Evolutionary conservation across 2,329 filamentous ascomycete genomes (phyloP).

Genomic region (Aureobasidium mangrovei): DNA sequence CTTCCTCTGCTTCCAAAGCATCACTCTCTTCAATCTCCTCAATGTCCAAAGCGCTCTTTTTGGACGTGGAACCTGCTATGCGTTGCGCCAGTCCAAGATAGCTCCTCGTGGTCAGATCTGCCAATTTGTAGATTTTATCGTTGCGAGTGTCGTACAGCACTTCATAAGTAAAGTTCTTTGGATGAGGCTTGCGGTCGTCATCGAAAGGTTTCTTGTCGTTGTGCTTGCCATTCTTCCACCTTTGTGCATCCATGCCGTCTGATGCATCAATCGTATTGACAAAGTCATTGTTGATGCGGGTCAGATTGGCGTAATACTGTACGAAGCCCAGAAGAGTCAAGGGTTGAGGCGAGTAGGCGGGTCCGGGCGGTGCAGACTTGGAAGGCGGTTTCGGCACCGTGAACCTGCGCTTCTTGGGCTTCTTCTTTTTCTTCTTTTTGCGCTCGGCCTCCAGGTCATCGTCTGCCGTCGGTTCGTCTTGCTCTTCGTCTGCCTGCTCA

Average conservation of each 20-base stretch:
- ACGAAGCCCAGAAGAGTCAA: conserved; percentile 72
- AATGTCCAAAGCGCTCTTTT: conserved; percentile 19
- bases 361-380: conserved; percentile 65
- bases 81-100: conserved; percentile 70
- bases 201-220: conserved; percentile 47
- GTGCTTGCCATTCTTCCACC: conserved; percentile 58
- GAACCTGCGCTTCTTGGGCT: conserved; percentile 48
- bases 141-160: conserved; percentile 79
- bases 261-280: conserved; percentile 20
- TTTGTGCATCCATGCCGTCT: conserved; percentile 23
- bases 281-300: conserved; percentile 70
- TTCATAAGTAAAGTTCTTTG: conserved; percentile 61
- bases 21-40: conserved; percentile 22
- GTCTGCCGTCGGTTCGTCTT: not conserved
- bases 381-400: conserved; percentile 61
- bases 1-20: conserved; percentile 23
- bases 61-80: conserved; percentile 52
- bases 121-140: conserved; percentile 64
- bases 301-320: conserved; percentile 94
- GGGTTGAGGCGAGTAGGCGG: conserved; percentile 79
- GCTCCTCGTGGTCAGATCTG: conserved; percentile 76
- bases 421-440: conserved; percentile 44
- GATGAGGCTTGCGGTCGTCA: conserved; percentile 44
- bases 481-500: conserved; percentile 7
- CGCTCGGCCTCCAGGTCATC: conserved; percentile 30